These are phyloP conservation scores for Helenozyma rhizophorensis DNA, from an alignment of 805 yeast genomes.

Conservation along the genomic window DNA sequence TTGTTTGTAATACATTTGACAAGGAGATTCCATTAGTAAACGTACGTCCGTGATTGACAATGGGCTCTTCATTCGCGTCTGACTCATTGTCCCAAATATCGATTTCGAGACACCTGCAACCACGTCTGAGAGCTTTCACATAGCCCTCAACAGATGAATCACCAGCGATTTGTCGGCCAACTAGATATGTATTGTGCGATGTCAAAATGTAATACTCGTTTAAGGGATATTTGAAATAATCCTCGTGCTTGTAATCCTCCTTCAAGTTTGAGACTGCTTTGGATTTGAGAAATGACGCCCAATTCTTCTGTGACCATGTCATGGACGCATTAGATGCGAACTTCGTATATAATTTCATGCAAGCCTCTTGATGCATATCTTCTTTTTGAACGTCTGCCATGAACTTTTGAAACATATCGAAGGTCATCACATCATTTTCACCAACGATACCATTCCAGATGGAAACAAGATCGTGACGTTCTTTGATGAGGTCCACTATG, in stretches of 20 bases:
- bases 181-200: slow-evolving; percentile 88
- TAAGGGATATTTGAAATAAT: slow-evolving; percentile 49
- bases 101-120: slow-evolving; percentile 92
- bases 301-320: slow-evolving; percentile 4
- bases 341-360: slow-evolving; percentile 26
- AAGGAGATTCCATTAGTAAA: slow-evolving; percentile 73
- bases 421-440: slow-evolving; percentile 16
- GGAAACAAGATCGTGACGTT: slow-evolving; percentile 53
- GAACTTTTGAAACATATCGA: slow-evolving; percentile 33
- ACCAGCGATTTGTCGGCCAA: slow-evolving; percentile 86
- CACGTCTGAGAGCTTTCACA: slow-evolving; percentile 78
- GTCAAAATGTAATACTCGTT: slow-evolving; percentile 88
- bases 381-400: slow-evolving; percentile 48
- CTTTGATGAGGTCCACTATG: slow-evolving; percentile 66
- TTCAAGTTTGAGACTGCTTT: slow-evolving; percentile 7
- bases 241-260: slow-evolving; percentile 5
- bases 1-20: slow-evolving; percentile 62
- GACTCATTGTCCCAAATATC: slow-evolving; percentile 85
- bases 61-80: slow-evolving; percentile 57
- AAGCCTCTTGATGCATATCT: slow-evolving; percentile 19
- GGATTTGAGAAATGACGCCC: slow-evolving; percentile 8
- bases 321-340: slow-evolving; percentile 17
- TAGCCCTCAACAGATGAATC: slow-evolving; percentile 88
- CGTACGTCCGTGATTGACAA: slow-evolving; percentile 86
- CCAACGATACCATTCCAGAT: slow-evolving; percentile 43